Conservation (phyloP, 352 stramenopile genomes). For the Globisporangium alternatum region DNA sequence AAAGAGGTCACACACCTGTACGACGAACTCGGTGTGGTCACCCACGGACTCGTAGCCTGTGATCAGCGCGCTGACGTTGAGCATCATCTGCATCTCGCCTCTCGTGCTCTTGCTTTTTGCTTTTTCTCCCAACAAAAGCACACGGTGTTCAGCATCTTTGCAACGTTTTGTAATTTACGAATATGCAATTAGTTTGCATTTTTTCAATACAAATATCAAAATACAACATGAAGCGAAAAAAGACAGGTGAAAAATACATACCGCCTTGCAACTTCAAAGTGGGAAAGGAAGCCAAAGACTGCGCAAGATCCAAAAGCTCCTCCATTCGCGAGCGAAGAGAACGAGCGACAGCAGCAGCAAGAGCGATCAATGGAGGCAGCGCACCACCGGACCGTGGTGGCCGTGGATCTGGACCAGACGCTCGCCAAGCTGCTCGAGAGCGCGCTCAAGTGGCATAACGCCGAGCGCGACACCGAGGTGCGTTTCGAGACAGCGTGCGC, state of each 20-base stretch:
- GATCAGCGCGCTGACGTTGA: constrained; percentile 80
- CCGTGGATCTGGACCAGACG: constrained; percentile 66
- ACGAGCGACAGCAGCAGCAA: background rate
- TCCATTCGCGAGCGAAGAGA: background rate
- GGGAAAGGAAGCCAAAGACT: background rate
- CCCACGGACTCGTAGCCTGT: constrained; percentile 80
- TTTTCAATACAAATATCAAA: background rate
- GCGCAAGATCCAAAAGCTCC: constrained; percentile 11
- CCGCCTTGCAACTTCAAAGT: background rate
- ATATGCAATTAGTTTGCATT: background rate
- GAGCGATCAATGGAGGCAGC: constrained; percentile 16
- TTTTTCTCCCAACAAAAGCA: no score
- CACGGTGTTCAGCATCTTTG: background rate
- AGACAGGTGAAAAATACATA: background rate
- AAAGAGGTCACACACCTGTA: constrained; percentile 35
- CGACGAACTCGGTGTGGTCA: constrained; percentile 85
- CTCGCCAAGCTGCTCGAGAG: constrained; percentile 46
- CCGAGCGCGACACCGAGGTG: constrained; percentile 35
- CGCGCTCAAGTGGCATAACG: constrained; percentile 53
- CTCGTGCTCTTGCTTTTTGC: background rate
- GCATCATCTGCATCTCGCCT: constrained; percentile 39
- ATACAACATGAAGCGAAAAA: background rate
- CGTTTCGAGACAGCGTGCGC: background rate
- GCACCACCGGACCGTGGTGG: constrained; percentile 35
- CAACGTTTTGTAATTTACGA: background rate